phyloP scores from a whole-genome alignment of 1,284 basidiomycete genomes.

The Microbotryomycetes sp. region DNA sequence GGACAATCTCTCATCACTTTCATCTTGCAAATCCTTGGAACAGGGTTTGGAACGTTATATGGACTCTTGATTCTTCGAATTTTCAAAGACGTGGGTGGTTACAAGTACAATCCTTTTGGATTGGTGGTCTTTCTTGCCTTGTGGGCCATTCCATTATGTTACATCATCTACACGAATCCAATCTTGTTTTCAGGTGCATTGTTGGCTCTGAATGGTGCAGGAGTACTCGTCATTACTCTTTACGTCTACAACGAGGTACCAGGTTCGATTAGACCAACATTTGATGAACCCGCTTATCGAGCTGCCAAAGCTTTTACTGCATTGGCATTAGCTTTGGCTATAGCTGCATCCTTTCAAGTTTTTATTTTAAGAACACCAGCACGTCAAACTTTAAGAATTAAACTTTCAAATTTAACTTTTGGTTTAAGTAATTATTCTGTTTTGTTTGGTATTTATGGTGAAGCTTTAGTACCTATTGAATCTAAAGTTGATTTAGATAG shows the following conservation, averaged over 20 bases:
- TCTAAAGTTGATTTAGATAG: slow-evolving; percentile 19
- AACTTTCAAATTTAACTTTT: slow-evolving; percentile 37
- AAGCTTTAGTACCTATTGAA: slow-evolving; percentile 19
- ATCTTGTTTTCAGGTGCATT: slow-evolving; percentile 36
- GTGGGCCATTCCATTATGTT: not conserved
- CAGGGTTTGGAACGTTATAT: slow-evolving; percentile 27
- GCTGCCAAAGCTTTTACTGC: slow-evolving; percentile 35
- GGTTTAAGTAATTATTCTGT: slow-evolving; percentile 36
- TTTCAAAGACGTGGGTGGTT: slow-evolving; percentile 43
- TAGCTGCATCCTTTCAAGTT: slow-evolving; percentile 40
- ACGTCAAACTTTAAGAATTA: slow-evolving; percentile 39
- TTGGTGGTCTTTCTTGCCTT: not conserved
- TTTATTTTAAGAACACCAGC: slow-evolving; percentile 43
- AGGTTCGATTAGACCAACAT: slow-evolving; percentile 1
- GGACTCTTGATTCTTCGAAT: slow-evolving; percentile 32
- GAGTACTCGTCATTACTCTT: slow-evolving; percentile 30
- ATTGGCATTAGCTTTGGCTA: slow-evolving; percentile 41
- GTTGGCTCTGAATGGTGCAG: slow-evolving; percentile 40
- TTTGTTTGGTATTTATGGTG: slow-evolving; percentile 22
- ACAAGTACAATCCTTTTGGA: slow-evolving; percentile 41
- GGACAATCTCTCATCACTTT: slow-evolving; percentile 42
- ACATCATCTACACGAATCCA: slow-evolving; percentile 39
- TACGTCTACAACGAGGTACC: slow-evolving; percentile 7
- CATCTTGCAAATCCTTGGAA: slow-evolving; percentile 41
- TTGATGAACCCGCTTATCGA: slow-evolving; percentile 30